Base-by-base conservation (phyloP, 306 rosid species). In the Cyamopsis tetragonoloba region DNA sequence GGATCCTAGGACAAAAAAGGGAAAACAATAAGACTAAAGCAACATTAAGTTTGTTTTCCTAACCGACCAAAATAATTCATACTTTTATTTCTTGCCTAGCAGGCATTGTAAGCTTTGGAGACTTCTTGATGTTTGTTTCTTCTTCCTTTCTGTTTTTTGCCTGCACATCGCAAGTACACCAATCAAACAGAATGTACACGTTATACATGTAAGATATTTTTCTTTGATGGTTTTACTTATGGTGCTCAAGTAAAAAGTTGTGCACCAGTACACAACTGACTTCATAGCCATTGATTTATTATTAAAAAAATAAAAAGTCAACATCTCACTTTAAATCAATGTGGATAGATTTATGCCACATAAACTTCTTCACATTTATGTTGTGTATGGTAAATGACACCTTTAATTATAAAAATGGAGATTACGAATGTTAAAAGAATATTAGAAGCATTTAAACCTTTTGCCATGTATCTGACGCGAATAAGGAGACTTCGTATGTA, bases 401-500 rank as follows among this genome's bases (percentile, higher is more conserved):
- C n/a, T n/a, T n/a, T n/a, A n/a, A n/a, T n/a, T n/a, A n/a, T 19
- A 49, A 35, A 49, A 22, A 27, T 34, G 37, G 24, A 57, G 15
- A 70, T 12, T 2, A 38, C 11, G 62, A 43, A 67, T 18, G 62
- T 69, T 26, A 18, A 30, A 61, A 22, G 70, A 59, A 31, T 5
- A 17, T 4, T 2, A 18, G 37, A 10, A 15, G 13, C 18, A 50
- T 13, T 68, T 5, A 53, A 11, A 92, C 99, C 97, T 88, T 93
- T 73, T 81, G 83, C 97, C 96, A 90, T 11, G 77, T 27, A 77
- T 85, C 89, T 12, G 91, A 83, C 13, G 84, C 91, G 79, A 85
- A 83, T 57, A 93, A 74, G 75, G 99, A 75, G 74, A 89, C 97
- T 30, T 93, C 99, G 74, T 65, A 79, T 22, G 95, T 80, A 12